A percentile compares a stretch with the other conserved stretches of the same genome.
Evolutionary conservation across 371 early-diverging fungal species (phyloP).

Genomic region (Mucor velutinosus): DNA sequence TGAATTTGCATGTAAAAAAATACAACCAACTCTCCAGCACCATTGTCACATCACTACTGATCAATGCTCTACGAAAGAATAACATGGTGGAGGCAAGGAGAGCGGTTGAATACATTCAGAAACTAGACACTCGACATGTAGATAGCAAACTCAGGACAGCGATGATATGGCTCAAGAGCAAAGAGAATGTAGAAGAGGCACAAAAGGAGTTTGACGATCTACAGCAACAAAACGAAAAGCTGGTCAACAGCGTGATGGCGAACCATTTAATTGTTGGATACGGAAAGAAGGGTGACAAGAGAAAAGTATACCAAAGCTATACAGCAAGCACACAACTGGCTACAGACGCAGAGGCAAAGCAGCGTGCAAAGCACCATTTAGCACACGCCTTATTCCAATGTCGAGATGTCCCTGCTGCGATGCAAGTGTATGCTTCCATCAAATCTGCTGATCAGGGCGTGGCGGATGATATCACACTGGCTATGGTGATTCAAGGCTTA

Average conservation of each 20-base stretch:
- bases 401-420: constrained; percentile 43
- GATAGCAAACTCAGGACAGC: constrained; percentile 36
- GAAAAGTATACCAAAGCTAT: neutral
- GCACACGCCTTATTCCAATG: constrained; percentile 46
- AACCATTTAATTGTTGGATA: constrained; percentile 40
- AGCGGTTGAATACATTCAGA: constrained; percentile 4
- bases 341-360: neutral
- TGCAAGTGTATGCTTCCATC: constrained; percentile 38
- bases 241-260: constrained; percentile 42
- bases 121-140: constrained; percentile 13
- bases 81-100: constrained; percentile 24
- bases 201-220: constrained; percentile 29
- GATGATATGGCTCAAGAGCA: constrained; percentile 36
- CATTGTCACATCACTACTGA: constrained; percentile 37
- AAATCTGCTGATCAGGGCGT: constrained; percentile 22
- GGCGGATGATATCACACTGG: constrained; percentile 44
- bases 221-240: constrained; percentile 10
- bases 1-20: constrained; percentile 15
- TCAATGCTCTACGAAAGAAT: constrained; percentile 38
- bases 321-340: neutral
- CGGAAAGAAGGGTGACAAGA: constrained; percentile 22
- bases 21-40: neutral
- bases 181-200: constrained; percentile 27
- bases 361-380: constrained; percentile 29
- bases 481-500: constrained; percentile 47